Evolutionary conservation across 2,329 filamentous ascomycete species (phyloP), one percentile per base, ranked within the genome.

Genomic region (Alternaria ventricosa): DNA sequence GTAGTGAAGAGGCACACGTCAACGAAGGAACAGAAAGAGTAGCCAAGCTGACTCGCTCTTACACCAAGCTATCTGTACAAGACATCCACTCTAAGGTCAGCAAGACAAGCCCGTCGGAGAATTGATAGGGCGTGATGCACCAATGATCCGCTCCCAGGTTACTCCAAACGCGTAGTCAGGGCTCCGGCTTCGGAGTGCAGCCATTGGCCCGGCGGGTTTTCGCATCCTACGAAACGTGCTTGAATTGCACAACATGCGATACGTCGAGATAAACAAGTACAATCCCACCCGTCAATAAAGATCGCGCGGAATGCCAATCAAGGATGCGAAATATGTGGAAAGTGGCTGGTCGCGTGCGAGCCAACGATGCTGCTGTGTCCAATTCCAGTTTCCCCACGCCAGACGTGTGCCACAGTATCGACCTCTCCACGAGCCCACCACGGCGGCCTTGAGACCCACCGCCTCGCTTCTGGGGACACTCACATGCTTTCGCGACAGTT

Each of bases 101-200:
- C 44, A 57, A 45, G 43, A 33, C 55, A 58, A 22, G 51, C 46
- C 33, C 44, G 51, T 27, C 49, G 62, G 56, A 57, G 64, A 58
- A 58, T 62, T 58, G 69, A 71, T 70, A 71, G 68, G 64, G 61
- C 57, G 44, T 23, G 54, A 63, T 50, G 58, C 53, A 60, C 63
- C 59, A 66, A 64, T 66, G 54, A 57, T 59, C 33, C 13, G 54
- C 56, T 27, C 49, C 54, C 46, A 61, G 61, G 60, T 71, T 69
- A 73, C 71, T 70, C 62, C 65, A 70, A 66, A 64, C 62, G 55
- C 66, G 61, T 64, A 64, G 69, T 71, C 67, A 74, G 64, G 64
- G 67, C 70, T 73, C 74, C 74, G 73, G 75, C 65, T 67, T 69
- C 73, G 74, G 74, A 63, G 69, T 55, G 49, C 55, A 58, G 61